Conservation (phyloP, 164 flowering plant genomes). For the Kalanchoe fedtschenkoi region DNA sequence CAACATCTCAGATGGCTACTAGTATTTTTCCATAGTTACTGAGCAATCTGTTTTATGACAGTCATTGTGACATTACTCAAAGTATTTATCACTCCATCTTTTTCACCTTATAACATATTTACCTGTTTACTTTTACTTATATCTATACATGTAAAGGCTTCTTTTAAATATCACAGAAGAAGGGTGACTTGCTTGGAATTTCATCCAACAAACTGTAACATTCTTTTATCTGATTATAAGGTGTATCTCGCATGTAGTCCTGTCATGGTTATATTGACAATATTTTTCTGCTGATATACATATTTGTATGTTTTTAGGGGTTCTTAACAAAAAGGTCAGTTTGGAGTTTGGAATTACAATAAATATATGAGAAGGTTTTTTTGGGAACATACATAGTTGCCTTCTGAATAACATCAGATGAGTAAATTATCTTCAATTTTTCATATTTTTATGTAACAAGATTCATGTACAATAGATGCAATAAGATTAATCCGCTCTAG, state of each 20-base stretch:
- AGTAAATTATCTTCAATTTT: conserved; percentile 13
- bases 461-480: no score
- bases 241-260: conserved; percentile 17
- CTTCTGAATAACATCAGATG: conserved; percentile 78
- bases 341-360: conserved; percentile 87
- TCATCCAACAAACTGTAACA: conserved; percentile 73
- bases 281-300: conserved; percentile 1
- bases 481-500: no score
- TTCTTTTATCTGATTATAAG: conserved; percentile 94
- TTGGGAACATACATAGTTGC: conserved; percentile 69
- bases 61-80: no score
- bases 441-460: not conserved
- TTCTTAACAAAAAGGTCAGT: conserved; percentile 81
- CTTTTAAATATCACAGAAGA: conserved; percentile 76
- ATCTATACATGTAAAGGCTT: conserved; percentile 51
- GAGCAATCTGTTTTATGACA: no score
- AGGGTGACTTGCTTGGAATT: conserved; percentile 89
- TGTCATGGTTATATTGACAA: not conserved
- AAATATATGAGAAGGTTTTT: conserved; percentile 71
- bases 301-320: conserved; percentile 11
- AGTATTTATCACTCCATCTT: no score
- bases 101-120: not conserved
- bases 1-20: no score
- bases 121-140: not conserved
- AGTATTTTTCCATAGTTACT: no score